Conservation (phyloP, 768 basidiomycete species). For the Naganishia vaughanmartiniae region DNA sequence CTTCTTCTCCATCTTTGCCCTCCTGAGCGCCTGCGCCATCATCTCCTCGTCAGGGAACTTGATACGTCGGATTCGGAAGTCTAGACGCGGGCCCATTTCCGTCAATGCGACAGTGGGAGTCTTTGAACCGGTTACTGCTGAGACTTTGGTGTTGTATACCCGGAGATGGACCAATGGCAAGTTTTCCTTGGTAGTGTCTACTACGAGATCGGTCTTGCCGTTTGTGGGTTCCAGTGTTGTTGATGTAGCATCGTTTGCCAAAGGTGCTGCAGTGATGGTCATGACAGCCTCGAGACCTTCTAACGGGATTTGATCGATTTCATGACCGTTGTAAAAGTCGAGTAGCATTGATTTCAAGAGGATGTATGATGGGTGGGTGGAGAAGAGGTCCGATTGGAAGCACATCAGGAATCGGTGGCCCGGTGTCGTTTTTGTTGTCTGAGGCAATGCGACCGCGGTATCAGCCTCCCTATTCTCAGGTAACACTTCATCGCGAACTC, state of each 20-base stretch:
- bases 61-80: constrained; percentile 73
- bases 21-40: constrained; percentile 73
- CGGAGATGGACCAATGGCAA: constrained; percentile 86
- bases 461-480: not conserved
- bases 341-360: constrained; percentile 89
- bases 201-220: constrained; percentile 54
- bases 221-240: constrained; percentile 49
- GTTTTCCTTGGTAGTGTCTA: constrained; percentile 35
- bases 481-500: constrained; percentile 39
- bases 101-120: constrained; percentile 76
- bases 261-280: constrained; percentile 42
- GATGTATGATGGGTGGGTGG: constrained; percentile 84
- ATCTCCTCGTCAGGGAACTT: constrained; percentile 73
- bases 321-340: constrained; percentile 81
- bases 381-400: constrained; percentile 92
- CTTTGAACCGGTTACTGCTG: constrained; percentile 69
- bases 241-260: constrained; percentile 48
- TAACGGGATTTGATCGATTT: constrained; percentile 76
- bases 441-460: not conserved
- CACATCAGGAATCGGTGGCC: constrained; percentile 91
- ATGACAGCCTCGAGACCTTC: constrained; percentile 47
- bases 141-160: constrained; percentile 70
- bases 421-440: constrained; percentile 84
- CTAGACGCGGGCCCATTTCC: constrained; percentile 88
- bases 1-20: constrained; percentile 82